Evolutionary conservation across 768 basidiomycete genomes (phyloP), one percentile per base, ranked within the genome.

Genomic region (Candolleomyces aberdarensis): DNA sequence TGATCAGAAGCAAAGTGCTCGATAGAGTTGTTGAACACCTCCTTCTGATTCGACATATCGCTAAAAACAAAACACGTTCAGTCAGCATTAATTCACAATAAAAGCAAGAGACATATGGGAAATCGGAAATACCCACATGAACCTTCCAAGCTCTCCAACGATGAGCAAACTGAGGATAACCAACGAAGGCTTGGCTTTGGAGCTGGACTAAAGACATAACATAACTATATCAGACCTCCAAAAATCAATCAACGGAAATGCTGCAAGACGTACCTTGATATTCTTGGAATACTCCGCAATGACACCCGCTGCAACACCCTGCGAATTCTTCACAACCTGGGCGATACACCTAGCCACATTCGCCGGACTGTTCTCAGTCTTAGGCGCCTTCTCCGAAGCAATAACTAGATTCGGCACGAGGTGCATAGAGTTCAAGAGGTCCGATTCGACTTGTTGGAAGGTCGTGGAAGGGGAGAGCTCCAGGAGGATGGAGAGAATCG

Each of bases 121-220:
- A 58, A 26, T 56, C 39, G 39, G 32, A 36, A 48, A 29, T 15
- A 60, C 68, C 48, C 40, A 97, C 96, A 92, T 87, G 67, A 87
- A 88, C 39, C 96, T 88, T 36, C 96, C 97, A 44, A 98, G 82
- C 72, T 98, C 97, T 51, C 97, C 97, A 54, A 98, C 80, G 44
- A 94, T 89, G 14, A 97, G 78, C 58, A 98, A 79, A 65, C 93
- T 91, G 22, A 99, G 82, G 32, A 94, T 87, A 7, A 93, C 81
- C 44, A 87, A 78, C 1, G 85, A 79, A 17, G 89, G 74, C 64
- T 85, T 85, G 7, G 87, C 83, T 70, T 88, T 89, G 9, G 87
- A 83, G 0, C 75, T 70, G 53, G 78, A 78, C 80, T 84, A 63
- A 19, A 39, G 54, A 15, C n/a, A 48, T 0, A 44, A 15, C 9